Conservation (phyloP, 1,284 basidiomycete species). For the Sporisorium sorghi region DNA sequence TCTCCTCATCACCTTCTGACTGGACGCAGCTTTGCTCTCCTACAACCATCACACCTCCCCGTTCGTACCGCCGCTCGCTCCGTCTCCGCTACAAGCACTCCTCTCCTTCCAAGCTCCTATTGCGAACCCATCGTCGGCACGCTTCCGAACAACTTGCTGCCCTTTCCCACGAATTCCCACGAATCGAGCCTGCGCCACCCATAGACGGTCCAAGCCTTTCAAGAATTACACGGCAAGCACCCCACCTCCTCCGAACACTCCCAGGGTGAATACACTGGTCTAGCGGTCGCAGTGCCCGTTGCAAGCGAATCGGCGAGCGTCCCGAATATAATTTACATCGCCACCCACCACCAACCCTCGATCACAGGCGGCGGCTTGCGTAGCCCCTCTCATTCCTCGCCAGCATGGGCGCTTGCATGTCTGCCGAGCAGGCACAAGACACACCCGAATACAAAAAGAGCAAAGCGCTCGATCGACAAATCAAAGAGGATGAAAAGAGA, state of each 20-base stretch:
- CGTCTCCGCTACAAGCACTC: too few species aligned
- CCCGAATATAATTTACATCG: neutral
- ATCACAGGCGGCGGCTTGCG: neutral
- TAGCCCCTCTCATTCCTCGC: neutral
- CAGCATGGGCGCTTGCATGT: slow-evolving; percentile 55
- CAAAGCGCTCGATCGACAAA: slow-evolving; percentile 46
- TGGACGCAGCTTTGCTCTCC: neutral
- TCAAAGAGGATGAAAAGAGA: slow-evolving; percentile 59
- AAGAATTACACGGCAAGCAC: neutral
- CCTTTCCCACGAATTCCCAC: neutral
- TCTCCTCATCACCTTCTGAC: neutral
- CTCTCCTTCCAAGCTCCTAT: neutral
- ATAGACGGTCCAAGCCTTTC: neutral
- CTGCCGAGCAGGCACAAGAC: slow-evolving; percentile 29
- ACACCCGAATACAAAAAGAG: slow-evolving; percentile 51
- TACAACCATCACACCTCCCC: neutral
- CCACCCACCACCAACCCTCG: neutral
- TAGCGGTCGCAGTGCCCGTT: neutral
- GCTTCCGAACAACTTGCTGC: neutral
- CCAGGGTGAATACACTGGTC: neutral
- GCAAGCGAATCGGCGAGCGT: neutral
- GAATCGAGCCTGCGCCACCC: neutral
- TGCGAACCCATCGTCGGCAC: slow-evolving; percentile 4
- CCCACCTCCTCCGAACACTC: neutral
- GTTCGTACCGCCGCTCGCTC: neutral